These are phyloP conservation scores for Helicocarpus griseus DNA, from an alignment of 2,329 filamentous ascomycete genomes.

Conservation along the genomic window DNA sequence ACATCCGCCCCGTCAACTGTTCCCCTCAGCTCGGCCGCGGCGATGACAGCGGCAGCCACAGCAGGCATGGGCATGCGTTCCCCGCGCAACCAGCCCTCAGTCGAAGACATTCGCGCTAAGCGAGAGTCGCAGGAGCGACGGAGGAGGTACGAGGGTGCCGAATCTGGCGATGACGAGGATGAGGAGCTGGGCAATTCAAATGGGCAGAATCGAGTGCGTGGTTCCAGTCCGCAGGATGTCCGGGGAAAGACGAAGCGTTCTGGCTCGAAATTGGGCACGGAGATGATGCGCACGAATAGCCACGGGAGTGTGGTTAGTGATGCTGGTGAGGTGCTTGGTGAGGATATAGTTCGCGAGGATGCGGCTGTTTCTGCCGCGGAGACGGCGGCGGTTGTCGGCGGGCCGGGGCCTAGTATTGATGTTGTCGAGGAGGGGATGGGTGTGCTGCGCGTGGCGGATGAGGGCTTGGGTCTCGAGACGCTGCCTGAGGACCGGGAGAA, in stretches of 20 bases:
- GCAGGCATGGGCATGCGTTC: slow-evolving; percentile 27
- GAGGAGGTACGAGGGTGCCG: slow-evolving; percentile 54
- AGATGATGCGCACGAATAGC: slow-evolving; percentile 97
- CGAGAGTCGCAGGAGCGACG: slow-evolving; percentile 66
- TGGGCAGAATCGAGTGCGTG: slow-evolving; percentile 36
- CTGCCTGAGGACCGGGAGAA: slow-evolving; percentile 20
- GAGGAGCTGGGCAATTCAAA: slow-evolving; percentile 63
- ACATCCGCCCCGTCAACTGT: slow-evolving; percentile 57
- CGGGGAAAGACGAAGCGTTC: slow-evolving; percentile 42
- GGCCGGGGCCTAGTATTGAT: not conserved
- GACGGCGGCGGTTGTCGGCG: not conserved
- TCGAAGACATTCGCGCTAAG: slow-evolving; percentile 65
- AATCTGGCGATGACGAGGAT: slow-evolving; percentile 91
- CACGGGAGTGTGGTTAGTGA: slow-evolving; percentile 63
- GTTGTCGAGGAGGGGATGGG: slow-evolving; percentile 24
- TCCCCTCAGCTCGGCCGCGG: slow-evolving; percentile 42
- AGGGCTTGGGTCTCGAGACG: slow-evolving; percentile 20
- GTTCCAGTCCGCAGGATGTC: slow-evolving; percentile 43
- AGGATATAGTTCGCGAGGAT: slow-evolving; percentile 12
- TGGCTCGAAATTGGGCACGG: slow-evolving; percentile 82
- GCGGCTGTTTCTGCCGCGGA: slow-evolving; percentile 14
- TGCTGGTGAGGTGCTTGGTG: slow-evolving; percentile 25
- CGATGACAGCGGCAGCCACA: not conserved
- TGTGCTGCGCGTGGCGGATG: slow-evolving; percentile 24
- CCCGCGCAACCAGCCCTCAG: slow-evolving; percentile 55